phyloP scores from a whole-genome alignment of 2,329 filamentous ascomycete species.

The Cercospora nicotianae region DNA sequence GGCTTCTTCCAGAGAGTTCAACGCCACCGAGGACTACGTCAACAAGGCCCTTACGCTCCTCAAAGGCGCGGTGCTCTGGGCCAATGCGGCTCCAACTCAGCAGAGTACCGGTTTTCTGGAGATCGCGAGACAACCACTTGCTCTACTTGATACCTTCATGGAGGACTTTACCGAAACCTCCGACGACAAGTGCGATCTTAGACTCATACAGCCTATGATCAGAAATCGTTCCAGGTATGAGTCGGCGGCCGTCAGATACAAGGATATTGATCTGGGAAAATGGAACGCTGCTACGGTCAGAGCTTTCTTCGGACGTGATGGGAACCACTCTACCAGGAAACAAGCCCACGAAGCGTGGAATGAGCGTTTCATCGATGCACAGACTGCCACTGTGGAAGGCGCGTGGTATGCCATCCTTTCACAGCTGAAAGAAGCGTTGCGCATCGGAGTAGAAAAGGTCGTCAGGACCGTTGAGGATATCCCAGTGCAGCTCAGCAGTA shows the following conservation, averaged over 20 bases:
- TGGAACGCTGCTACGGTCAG: no score
- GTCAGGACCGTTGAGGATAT: slow-evolving; percentile 4
- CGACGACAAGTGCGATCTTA: background rate
- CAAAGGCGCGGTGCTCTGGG: slow-evolving; percentile 22
- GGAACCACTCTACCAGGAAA: slow-evolving; percentile 26
- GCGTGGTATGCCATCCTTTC: no score
- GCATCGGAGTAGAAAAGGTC: background rate
- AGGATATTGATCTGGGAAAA: no score
- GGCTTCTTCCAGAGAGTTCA: slow-evolving; percentile 17
- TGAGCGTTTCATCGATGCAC: no score
- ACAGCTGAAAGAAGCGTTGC: background rate
- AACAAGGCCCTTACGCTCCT: slow-evolving; percentile 18
- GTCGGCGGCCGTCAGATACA: background rate
- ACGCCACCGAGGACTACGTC: slow-evolving; percentile 18
- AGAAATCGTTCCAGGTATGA: slow-evolving; percentile 1
- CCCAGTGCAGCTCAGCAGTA: slow-evolving; percentile 8
- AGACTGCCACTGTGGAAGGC: no score
- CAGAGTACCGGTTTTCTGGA: slow-evolving; percentile 7
- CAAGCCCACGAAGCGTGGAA: no score
- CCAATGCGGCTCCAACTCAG: background rate
- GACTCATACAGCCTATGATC: slow-evolving; percentile 15
- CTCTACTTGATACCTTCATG: slow-evolving; percentile 2
- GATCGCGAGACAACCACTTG: slow-evolving; percentile 1
- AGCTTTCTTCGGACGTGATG: slow-evolving; percentile 28
- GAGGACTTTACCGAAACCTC: background rate